phyloP scores from a whole-genome alignment of 192 early-diverging fungal species.

The Lobosporangium transversale region DNA sequence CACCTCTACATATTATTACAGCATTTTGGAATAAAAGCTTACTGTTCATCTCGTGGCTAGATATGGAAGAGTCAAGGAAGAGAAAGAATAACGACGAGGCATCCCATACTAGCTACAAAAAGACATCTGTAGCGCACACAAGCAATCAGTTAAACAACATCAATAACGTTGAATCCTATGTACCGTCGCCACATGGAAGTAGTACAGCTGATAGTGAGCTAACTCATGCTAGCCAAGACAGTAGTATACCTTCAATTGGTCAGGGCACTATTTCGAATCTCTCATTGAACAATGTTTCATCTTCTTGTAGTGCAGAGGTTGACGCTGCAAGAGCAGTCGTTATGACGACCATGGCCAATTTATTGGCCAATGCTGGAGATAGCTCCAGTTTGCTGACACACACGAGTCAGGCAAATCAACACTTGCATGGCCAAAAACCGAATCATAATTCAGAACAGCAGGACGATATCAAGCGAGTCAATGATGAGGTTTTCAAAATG shows the following conservation, averaged over 20 bases:
- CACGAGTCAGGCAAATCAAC: not conserved
- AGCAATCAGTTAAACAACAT: not conserved
- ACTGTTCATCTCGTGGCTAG: not conserved
- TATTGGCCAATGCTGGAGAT: constrained; percentile 28
- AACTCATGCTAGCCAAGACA: not conserved
- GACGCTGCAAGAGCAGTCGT: constrained; percentile 8
- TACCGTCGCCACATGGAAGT: not conserved
- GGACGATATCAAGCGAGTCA: constrained; percentile 1
- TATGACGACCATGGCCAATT: constrained; percentile 31
- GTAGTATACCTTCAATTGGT: not conserved
- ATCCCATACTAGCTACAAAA: constrained; percentile 22
- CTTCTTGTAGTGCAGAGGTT: not conserved
- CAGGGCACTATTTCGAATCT: not conserved
- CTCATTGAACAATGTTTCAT: not conserved
- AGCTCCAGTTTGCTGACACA: not conserved
- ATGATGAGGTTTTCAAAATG: constrained; percentile 34
- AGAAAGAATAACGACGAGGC: constrained; percentile 30
- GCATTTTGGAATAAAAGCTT: too few relatives aligned
- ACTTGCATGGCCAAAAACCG: not conserved
- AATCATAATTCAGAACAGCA: not conserved
- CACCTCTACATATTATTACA: too few relatives aligned
- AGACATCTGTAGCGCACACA: constrained; percentile 18
- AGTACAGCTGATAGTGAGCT: not conserved
- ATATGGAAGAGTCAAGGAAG: constrained; percentile 19
- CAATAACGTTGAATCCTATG: not conserved